Base-by-base conservation (phyloP, 2,329 filamentous ascomycete species). In the Cytospora piceicola region DNA sequence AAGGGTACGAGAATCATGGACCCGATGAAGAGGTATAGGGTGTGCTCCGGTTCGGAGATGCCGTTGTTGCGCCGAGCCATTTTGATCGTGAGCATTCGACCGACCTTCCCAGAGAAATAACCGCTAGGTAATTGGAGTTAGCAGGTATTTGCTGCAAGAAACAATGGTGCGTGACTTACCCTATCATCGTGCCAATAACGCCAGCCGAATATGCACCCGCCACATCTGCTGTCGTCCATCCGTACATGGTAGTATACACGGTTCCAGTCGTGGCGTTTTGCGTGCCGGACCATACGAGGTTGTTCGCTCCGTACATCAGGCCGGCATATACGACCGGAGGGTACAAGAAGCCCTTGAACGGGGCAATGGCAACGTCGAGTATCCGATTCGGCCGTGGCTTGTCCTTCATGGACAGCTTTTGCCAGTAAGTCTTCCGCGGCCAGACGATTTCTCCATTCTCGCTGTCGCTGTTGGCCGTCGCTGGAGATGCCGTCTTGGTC, bases 331-430 rank as follows among this genome's bases (percentile, higher is more conserved):
- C 72, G 0, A 75, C 72, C 0, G 72, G 68, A 14, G 71, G 72
- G 36, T 74, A 74, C 0, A 72, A 70, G 39, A 74, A 74, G 30
- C 75, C 75, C 42, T 69, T 71, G 42, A 74, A 73, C 1, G 75
- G 72, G 7, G 73, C 71, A 59, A 72, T 69, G 64, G 77, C 74
- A 34, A 79, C 75, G 42, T 78, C 74, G 12, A 78, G 39, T 22
- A 79, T 66, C 24, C 77, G 74, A 55, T 79, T 79, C 5, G 74
- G 76, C 14, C 77, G 73, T 17, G 73, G 73, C 63, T 77, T 77
- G 69, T 78, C 77, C 42, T 73, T 65, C 34, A 65, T 3, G 8
- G 17, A 67, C 32, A 79, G 72, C 64, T 79, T 80, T 24, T 79
- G 73, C 53, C 70, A 61, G 67, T 74, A 80, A 0, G 74, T 75